A percentile compares a stretch with the other conserved stretches of the same genome.
Evolutionary conservation across 2,329 filamentous ascomycete species (phyloP).

Genomic region (Aschersonia sp.): DNA sequence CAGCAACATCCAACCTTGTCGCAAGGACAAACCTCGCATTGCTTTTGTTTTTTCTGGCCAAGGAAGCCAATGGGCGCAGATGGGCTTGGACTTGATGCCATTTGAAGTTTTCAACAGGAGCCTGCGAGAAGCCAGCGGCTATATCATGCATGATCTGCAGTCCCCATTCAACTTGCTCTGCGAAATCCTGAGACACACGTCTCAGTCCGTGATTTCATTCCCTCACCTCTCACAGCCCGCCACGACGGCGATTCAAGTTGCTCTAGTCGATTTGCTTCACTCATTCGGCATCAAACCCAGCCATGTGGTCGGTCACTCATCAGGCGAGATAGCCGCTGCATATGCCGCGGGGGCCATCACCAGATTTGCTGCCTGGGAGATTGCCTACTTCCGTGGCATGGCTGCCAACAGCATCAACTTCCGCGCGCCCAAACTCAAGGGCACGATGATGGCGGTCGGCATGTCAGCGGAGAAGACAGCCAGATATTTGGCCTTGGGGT

Average conservation of each 20-base stretch:
- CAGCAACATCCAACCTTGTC: conserved; percentile 10
- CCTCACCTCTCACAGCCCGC: conserved; percentile 25
- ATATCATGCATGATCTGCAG: conserved; percentile 14
- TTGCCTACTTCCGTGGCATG: conserved; percentile 26
- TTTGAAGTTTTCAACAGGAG: conserved; percentile 26
- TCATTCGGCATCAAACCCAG: conserved; percentile 17
- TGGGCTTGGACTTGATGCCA: conserved; percentile 25
- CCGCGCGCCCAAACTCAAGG: conserved; percentile 14
- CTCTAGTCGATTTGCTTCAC: conserved; percentile 23
- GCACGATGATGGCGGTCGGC: conserved; percentile 27
- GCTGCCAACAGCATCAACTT: conserved; percentile 15
- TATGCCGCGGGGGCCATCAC: conserved; percentile 22
- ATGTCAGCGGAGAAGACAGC: conserved; percentile 15
- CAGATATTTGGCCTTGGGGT: conserved; percentile 11
- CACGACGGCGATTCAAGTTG: conserved; percentile 26
- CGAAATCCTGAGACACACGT: conserved; percentile 17
- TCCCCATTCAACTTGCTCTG: conserved; percentile 19
- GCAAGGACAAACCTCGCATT: conserved; percentile 14
- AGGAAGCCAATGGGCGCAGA: conserved; percentile 26
- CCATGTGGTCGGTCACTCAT: conserved; percentile 28
- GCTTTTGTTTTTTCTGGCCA: conserved; percentile 30
- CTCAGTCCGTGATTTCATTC: conserved; percentile 14
- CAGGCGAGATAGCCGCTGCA: conserved; percentile 31
- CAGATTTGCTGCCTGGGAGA: conserved; percentile 22
- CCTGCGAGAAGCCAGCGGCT: conserved; percentile 18